Evolutionary conservation across 192 early-diverging fungal genomes (phyloP), one percentile per base, ranked within the genome.

Genomic region (Linderina pennispora): DNA sequence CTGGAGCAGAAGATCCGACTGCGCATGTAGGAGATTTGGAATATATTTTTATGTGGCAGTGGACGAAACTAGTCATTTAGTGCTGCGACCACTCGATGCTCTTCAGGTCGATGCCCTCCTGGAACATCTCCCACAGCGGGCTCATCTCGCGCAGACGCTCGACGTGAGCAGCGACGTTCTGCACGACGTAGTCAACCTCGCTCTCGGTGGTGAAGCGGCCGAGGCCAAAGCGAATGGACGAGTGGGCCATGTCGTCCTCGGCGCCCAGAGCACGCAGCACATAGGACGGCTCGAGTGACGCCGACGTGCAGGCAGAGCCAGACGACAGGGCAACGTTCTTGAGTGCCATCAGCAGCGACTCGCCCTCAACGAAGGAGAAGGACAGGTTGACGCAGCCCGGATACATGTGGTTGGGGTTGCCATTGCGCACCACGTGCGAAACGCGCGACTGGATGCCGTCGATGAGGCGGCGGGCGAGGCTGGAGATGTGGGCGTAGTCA

Each of bases 121-220:
- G 89, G 43, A 82, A 85, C 94, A 98, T 98, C 67, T 98, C 95
- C 92, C 92, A 98, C 36, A 98, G 77, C 14, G 95, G 95, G 47
- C 85, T 88, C 91, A 98, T 94, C 42, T 98, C 95, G 35, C 95
- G 72, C 53, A 98, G 59, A 45, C 83, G 81, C 40, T 81, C 81
- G 8, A 98, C 95, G 47, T 92, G 87, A 8, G 74, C 68, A 18
- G 80, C 75, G 8, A 98, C 91, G 28, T 80, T 78, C 8, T 84
- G 61, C 11, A 94, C 71, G 6, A 91, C 90, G 65, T 86, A 88
- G 55, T 98, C 95, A 20, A 98, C 81, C 62, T 98, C 95, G 37
- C 82, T 78, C 43, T 95, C 87, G 9, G 95, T 98, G 16, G 95
- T 98, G 65, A 94, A 98, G 40, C 95, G 69, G 24, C 95, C 95